Evolutionary conservation across 495 filamentous ascomycete genomes (phyloP).

Genomic region (Xylaria palmicola): DNA sequence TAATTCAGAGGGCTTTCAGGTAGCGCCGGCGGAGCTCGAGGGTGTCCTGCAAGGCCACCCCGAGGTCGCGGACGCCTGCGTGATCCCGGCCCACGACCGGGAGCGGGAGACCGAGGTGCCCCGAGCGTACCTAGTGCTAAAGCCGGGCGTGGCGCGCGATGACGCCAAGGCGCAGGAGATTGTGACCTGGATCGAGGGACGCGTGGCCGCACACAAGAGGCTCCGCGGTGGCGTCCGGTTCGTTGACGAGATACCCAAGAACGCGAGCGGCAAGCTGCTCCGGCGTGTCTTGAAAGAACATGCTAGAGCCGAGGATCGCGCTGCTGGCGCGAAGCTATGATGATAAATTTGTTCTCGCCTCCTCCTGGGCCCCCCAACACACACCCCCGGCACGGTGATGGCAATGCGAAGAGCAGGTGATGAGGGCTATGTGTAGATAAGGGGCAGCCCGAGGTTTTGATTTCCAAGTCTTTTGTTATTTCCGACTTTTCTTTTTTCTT

Average conservation of each 20-base stretch:
- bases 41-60: constrained; percentile 69
- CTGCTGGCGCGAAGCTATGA: constrained; percentile 28
- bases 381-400: too few relatives aligned
- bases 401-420: neutral
- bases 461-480: too few relatives aligned
- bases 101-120: constrained; percentile 77
- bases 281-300: constrained; percentile 60
- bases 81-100: constrained; percentile 74
- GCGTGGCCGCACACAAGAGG: constrained; percentile 59
- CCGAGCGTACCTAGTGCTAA: constrained; percentile 74
- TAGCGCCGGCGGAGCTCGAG: constrained; percentile 84
- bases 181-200: constrained; percentile 56
- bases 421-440: neutral
- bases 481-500: too few relatives aligned
- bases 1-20: constrained; percentile 70
- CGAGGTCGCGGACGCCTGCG: constrained; percentile 78
- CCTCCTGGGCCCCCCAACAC: too few relatives aligned
- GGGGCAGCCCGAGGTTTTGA: too few relatives aligned
- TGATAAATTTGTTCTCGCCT: neutral
- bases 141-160: constrained; percentile 46
- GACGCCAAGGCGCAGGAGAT: constrained; percentile 62
- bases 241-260: constrained; percentile 82
- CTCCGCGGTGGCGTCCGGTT: constrained; percentile 82
- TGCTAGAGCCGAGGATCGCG: constrained; percentile 32
- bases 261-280: constrained; percentile 82